Percentiles rank a stretch among this genome's conserved stretches.
These are phyloP conservation scores for Aspergillus homomorphus DNA, from an alignment of 495 filamentous ascomycete genomes.

Conservation along the genomic window DNA sequence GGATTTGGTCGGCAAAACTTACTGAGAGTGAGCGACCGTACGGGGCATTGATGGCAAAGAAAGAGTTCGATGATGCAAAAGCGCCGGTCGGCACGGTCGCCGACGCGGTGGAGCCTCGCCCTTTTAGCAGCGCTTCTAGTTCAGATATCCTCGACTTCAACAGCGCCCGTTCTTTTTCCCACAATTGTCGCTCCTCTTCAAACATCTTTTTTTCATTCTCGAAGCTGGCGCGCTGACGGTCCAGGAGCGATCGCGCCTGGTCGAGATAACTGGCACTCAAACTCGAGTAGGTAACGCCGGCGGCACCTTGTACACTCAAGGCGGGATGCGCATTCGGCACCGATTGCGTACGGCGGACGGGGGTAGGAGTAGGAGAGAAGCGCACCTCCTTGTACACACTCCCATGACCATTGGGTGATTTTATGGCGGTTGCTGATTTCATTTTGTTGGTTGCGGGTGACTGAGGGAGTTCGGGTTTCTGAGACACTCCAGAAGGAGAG, in stretches of 20 bases:
- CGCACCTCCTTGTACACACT: conserved; percentile 48
- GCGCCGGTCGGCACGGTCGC: conserved; percentile 9
- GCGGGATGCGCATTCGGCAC: conserved; percentile 34
- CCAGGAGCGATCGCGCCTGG: conserved; percentile 40
- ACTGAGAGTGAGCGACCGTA: conserved; percentile 2
- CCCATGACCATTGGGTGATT: conserved; percentile 37
- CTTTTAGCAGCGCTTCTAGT: conserved; percentile 32
- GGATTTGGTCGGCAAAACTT: background rate
- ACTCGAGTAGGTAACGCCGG: conserved; percentile 14
- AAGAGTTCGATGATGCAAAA: conserved; percentile 7
- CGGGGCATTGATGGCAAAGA: conserved; percentile 3
- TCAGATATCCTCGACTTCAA: conserved; percentile 40
- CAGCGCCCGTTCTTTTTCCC: conserved; percentile 41
- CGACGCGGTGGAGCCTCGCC: conserved; percentile 14
- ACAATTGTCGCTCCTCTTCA: conserved; percentile 38
- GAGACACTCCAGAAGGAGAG: conserved; percentile 2
- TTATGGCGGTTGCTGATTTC: conserved; percentile 28
- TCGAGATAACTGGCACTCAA: conserved; percentile 37
- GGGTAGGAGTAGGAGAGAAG: conserved; percentile 44
- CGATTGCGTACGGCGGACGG: conserved; percentile 39
- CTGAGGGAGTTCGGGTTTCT: background rate
- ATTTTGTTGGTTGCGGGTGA: conserved; percentile 17
- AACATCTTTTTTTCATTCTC: conserved; percentile 41
- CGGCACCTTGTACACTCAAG: conserved; percentile 20
- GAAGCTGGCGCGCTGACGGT: conserved; percentile 38